These are phyloP conservation scores for Pilatotrama ljubarskyi DNA, from an alignment of 768 basidiomycete species.

Conservation along the genomic window DNA sequence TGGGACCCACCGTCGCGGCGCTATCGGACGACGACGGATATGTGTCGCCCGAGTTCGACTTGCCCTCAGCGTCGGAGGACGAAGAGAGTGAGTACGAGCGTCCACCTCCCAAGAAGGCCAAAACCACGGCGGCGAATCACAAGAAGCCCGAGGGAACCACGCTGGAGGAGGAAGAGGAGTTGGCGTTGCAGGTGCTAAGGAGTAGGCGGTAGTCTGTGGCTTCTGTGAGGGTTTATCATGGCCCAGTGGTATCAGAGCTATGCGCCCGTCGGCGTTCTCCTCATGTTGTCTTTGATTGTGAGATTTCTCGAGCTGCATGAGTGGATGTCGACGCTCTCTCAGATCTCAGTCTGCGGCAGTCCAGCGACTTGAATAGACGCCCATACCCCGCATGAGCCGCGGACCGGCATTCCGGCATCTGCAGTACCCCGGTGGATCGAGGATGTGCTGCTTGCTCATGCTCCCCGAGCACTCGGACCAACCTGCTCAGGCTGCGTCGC, in stretches of 20 bases:
- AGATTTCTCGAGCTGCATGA: too few relatives aligned
- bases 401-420: too few relatives aligned
- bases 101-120: slow-evolving; percentile 19
- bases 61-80: slow-evolving; percentile 20
- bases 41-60: slow-evolving; percentile 68
- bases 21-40: slow-evolving; percentile 57
- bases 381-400: too few relatives aligned
- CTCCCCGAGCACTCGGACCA: too few relatives aligned
- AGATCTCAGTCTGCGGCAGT: too few relatives aligned
- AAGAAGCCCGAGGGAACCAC: not conserved
- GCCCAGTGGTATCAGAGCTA: not conserved
- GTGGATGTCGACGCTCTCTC: too few relatives aligned
- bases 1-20: slow-evolving; percentile 32
- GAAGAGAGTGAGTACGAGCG: slow-evolving; percentile 4
- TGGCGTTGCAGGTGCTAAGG: slow-evolving; percentile 24
- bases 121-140: not conserved
- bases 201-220: slow-evolving; percentile 14
- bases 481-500: too few relatives aligned
- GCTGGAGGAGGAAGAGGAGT: slow-evolving; percentile 24
- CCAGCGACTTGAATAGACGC: too few relatives aligned
- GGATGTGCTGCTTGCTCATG: too few relatives aligned
- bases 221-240: not conserved
- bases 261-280: not conserved
- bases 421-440: too few relatives aligned
- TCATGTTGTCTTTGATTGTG: too few relatives aligned